phyloP scores from a whole-genome alignment of 176 grass and related monocot genomes.

The Carex scoparia region DNA sequence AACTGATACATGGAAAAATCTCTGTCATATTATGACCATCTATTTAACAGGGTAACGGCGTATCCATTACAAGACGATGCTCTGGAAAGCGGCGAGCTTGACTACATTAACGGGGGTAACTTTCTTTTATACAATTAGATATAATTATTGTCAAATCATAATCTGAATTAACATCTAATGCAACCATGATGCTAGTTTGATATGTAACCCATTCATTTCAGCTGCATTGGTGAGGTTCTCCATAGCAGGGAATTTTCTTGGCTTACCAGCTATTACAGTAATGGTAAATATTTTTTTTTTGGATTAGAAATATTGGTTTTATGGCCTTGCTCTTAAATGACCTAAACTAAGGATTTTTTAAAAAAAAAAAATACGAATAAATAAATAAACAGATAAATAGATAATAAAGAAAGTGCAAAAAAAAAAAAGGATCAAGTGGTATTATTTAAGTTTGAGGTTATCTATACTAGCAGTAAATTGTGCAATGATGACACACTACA shows the following conservation, averaged over 20 bases:
- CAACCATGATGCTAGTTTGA: background rate
- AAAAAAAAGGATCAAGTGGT: background rate
- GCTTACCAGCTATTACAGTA: conserved; percentile 76
- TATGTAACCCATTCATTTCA: conserved; percentile 12
- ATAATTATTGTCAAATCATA: background rate
- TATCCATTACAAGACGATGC: conserved; percentile 58
- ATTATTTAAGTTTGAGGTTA: background rate
- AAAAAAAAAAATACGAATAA: background rate
- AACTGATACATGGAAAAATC: background rate
- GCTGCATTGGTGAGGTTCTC: conserved; percentile 80
- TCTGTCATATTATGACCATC: background rate
- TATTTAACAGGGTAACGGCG: conserved; percentile 52
- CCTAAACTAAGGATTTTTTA: background rate
- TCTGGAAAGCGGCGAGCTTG: conserved; percentile 55
- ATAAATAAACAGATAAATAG: background rate
- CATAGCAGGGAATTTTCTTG: conserved; percentile 88
- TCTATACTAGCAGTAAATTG: background rate
- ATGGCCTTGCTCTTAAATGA: background rate
- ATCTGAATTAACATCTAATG: background rate
- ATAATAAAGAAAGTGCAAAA: background rate
- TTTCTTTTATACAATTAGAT: background rate
- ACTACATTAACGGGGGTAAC: conserved; percentile 93
- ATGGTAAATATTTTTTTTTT: conserved; percentile 31
- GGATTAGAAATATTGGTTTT: background rate
- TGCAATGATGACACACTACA: background rate